phyloP scores from a whole-genome alignment of 108 stramenopile genomes.

The Pseudonitzschia delicatissima region DNA sequence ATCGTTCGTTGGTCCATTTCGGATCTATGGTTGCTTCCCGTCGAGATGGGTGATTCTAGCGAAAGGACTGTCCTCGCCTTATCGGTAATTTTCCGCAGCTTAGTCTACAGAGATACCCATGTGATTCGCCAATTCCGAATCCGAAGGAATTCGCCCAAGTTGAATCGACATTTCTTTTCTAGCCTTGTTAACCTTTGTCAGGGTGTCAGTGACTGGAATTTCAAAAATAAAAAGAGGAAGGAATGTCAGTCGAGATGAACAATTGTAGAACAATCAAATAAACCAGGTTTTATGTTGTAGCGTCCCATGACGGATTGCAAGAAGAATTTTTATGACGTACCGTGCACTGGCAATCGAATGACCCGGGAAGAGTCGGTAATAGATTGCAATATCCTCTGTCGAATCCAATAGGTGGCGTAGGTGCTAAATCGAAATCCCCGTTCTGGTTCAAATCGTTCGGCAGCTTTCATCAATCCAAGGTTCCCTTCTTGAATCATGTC shows the following conservation, averaged over 20 bases:
- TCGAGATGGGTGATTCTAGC: constrained; percentile 47
- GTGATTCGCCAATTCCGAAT: constrained; percentile 70
- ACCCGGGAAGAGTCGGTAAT: constrained; percentile 77
- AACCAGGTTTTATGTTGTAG: too few relatives aligned
- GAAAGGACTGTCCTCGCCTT: constrained; percentile 54
- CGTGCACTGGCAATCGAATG: constrained; percentile 88
- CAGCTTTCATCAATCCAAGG: constrained; percentile 89
- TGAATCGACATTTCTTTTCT: constrained; percentile 44
- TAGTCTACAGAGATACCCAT: constrained; percentile 67
- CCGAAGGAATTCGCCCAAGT: constrained; percentile 67
- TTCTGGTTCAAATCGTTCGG: constrained; percentile 88
- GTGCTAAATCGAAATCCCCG: constrained; percentile 86
- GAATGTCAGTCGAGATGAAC: background rate
- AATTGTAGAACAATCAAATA: too few relatives aligned
- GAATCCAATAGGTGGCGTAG: constrained; percentile 93
- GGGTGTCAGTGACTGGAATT: constrained; percentile 52
- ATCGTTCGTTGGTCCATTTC: constrained; percentile 52
- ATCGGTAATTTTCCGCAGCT: constrained; percentile 54
- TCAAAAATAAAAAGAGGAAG: background rate
- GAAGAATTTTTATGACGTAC: constrained; percentile 28
- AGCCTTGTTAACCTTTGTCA: constrained; percentile 64
- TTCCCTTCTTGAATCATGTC: constrained; percentile 94
- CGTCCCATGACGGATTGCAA: background rate
- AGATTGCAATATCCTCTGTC: constrained; percentile 84
- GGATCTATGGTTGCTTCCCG: constrained; percentile 14